Percentiles rank a stretch among this genome's conserved stretches.
Evolutionary conservation across 352 stramenopile genomes (phyloP).

Genomic region (Phytophthora capsici): DNA sequence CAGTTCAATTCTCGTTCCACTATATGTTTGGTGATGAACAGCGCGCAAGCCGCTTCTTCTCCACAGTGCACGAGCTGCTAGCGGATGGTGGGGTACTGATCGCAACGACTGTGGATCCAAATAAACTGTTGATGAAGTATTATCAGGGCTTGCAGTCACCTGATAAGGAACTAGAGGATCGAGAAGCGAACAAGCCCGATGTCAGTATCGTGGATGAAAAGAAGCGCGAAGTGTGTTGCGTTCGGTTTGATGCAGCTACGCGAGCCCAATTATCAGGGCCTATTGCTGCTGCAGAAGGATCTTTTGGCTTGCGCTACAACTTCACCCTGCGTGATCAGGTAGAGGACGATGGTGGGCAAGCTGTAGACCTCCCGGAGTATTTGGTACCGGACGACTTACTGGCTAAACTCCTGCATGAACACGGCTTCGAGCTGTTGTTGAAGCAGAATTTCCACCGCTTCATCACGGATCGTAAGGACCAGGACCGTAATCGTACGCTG

Average conservation of each 20-base stretch:
- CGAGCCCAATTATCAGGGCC: slow-evolving; percentile 53
- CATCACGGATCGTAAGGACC: slow-evolving; percentile 75
- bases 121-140: slow-evolving; percentile 89
- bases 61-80: slow-evolving; percentile 92
- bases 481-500: slow-evolving; percentile 68
- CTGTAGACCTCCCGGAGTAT: slow-evolving; percentile 92
- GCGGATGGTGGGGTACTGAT: slow-evolving; percentile 95
- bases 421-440: slow-evolving; percentile 83
- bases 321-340: slow-evolving; percentile 88
- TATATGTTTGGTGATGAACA: slow-evolving; percentile 98
- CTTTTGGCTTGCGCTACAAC: slow-evolving; percentile 91
- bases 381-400: slow-evolving; percentile 89
- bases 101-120: slow-evolving; percentile 97
- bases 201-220: slow-evolving; percentile 78
- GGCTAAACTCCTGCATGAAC: slow-evolving; percentile 60
- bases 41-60: slow-evolving; percentile 94
- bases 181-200: slow-evolving; percentile 43
- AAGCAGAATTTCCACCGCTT: slow-evolving; percentile 90
- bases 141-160: slow-evolving; percentile 63
- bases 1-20: slow-evolving; percentile 99
- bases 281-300: slow-evolving; percentile 41
- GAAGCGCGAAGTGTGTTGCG: slow-evolving; percentile 78
- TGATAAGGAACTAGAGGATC: slow-evolving; percentile 28
- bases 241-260: slow-evolving; percentile 74
- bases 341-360: slow-evolving; percentile 63